A percentile compares a stretch with the other conserved stretches of the same genome.
These are phyloP conservation scores for Waltergamsia citrina DNA, from an alignment of 2,329 filamentous ascomycete genomes.

Conservation along the genomic window DNA sequence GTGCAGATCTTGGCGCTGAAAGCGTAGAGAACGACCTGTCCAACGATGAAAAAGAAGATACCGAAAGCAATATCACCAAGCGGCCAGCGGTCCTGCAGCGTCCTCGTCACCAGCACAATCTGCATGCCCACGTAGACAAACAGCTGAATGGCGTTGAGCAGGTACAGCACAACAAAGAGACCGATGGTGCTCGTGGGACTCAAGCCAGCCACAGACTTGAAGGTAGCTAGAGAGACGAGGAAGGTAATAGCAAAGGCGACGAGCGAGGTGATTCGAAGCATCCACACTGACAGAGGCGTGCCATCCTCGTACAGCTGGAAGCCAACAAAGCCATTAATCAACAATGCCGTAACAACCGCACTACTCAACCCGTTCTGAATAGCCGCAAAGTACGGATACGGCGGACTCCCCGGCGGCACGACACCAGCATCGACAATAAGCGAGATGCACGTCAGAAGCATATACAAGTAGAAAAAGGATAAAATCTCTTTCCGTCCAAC, in stretches of 20 bases:
- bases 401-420: constrained; percentile 67
- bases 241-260: constrained; percentile 81
- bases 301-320: constrained; percentile 98
- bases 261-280: constrained; percentile 69
- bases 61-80: constrained; percentile 87
- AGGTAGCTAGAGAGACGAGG: constrained; percentile 81
- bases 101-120: constrained; percentile 78
- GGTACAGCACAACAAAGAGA: constrained; percentile 83
- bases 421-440: constrained; percentile 90
- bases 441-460: constrained; percentile 80
- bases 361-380: constrained; percentile 78
- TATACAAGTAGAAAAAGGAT: constrained; percentile 95
- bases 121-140: constrained; percentile 83
- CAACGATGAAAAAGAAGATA: constrained; percentile 81
- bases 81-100: constrained; percentile 91
- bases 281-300: constrained; percentile 87
- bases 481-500: constrained; percentile 70
- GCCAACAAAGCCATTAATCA: constrained; percentile 97
- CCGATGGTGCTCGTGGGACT: constrained; percentile 79
- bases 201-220: constrained; percentile 83
- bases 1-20: constrained; percentile 81
- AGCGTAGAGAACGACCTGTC: constrained; percentile 87
- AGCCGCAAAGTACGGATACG: constrained; percentile 87
- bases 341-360: constrained; percentile 75
- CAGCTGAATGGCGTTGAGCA: constrained; percentile 81